Evolutionary conservation across 805 yeast species (phyloP).

Genomic region (Kazachstania psychrophila): DNA sequence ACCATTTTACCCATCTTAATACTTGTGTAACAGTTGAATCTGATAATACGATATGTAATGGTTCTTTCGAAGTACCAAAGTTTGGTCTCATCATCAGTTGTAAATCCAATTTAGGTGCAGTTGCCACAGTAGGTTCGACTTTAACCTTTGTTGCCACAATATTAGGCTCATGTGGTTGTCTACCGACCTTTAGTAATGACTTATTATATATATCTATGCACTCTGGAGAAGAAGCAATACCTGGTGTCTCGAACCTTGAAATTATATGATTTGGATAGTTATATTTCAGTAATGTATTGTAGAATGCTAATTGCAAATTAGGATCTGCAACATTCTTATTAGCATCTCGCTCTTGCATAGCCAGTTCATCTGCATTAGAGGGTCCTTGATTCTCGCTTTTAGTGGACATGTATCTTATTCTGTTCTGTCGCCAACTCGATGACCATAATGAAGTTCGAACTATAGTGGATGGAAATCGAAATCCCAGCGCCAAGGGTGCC

Average conservation of each 20-base stretch:
- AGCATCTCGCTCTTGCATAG: constrained; percentile 70
- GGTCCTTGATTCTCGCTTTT: too few relatives aligned
- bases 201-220: constrained; percentile 70
- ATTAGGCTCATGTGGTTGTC: too few relatives aligned
- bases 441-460: too few relatives aligned
- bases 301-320: constrained; percentile 69
- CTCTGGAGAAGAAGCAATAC: constrained; percentile 72
- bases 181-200: constrained; percentile 72
- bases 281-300: constrained; percentile 58
- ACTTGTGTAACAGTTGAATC: constrained; percentile 72
- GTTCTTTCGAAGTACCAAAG: constrained; percentile 62
- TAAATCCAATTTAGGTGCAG: too few relatives aligned
- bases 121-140: too few relatives aligned
- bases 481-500: too few relatives aligned
- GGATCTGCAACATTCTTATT: constrained; percentile 64
- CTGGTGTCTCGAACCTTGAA: constrained; percentile 83
- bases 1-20: constrained; percentile 82
- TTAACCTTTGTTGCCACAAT: too few relatives aligned
- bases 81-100: constrained; percentile 27
- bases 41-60: constrained; percentile 82
- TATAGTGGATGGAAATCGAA: too few relatives aligned
- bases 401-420: too few relatives aligned
- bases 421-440: too few relatives aligned
- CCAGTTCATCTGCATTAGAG: constrained; percentile 26
- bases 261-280: constrained; percentile 91